phyloP scores from a whole-genome alignment of 1,284 basidiomycete genomes.

The Ganoderma multipileum region DNA sequence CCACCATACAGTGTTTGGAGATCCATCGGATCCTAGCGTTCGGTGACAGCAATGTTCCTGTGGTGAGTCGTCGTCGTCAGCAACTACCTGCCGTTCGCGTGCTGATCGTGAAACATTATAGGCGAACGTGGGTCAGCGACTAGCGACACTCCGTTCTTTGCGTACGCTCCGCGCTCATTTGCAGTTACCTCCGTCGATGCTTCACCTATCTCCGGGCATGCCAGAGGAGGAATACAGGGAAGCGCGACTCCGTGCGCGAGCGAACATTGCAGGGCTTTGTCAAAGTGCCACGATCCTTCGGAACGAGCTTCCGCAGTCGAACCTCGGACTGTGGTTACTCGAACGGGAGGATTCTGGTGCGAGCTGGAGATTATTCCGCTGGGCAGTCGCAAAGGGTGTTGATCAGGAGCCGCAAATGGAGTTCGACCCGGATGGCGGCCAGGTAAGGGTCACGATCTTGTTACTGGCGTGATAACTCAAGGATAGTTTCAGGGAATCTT shows the following conservation, averaged over 20 bases:
- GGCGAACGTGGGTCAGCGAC: background rate
- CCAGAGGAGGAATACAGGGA: too few species aligned
- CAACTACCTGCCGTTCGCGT: background rate
- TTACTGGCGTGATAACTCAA: too few species aligned
- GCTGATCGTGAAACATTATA: background rate
- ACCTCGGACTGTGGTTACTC: background rate
- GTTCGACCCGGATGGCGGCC: too few species aligned
- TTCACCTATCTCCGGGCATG: background rate
- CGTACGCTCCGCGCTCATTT: background rate
- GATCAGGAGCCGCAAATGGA: background rate
- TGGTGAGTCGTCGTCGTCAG: too few species aligned
- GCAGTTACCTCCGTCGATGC: background rate
- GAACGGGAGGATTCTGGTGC: background rate
- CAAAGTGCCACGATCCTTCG: background rate
- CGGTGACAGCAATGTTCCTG: too few species aligned
- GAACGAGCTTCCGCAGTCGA: background rate
- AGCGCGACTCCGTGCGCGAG: background rate
- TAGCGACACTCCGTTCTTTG: background rate
- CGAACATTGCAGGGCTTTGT: background rate
- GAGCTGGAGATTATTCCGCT: background rate
- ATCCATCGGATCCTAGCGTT: background rate
- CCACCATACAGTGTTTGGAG: background rate
- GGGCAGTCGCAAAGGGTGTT: background rate
- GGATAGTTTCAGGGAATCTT: too few species aligned
- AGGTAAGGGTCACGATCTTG: too few species aligned